Conservation (phyloP, 2,329 filamentous ascomycete genomes). For the Alternaria solani region DNA sequence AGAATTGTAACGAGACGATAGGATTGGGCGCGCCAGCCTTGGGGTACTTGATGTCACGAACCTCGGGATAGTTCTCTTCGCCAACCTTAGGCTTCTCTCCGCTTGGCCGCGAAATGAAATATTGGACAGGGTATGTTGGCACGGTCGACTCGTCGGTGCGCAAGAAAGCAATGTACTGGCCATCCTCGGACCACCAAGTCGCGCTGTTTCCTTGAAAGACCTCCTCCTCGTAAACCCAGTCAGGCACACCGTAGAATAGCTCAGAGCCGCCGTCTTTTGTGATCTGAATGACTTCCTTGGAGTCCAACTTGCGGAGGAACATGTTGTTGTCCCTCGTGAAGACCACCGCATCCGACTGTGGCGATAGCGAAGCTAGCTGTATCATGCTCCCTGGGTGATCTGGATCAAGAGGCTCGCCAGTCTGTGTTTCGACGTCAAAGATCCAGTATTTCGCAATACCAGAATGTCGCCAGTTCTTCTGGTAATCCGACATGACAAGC, state of each 20-base stretch:
- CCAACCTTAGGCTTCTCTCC: constrained; percentile 72
- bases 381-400: constrained; percentile 69
- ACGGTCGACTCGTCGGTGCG: constrained; percentile 93
- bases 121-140: constrained; percentile 90
- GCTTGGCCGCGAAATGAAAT: constrained; percentile 87
- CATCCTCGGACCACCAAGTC: constrained; percentile 95
- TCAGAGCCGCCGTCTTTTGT: constrained; percentile 87
- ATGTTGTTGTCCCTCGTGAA: constrained; percentile 93
- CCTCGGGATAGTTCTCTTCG: constrained; percentile 89
- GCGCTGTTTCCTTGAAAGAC: constrained; percentile 81
- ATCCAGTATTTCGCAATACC: constrained; percentile 89
- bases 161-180: constrained; percentile 88
- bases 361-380: constrained; percentile 90
- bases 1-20: constrained; percentile 85
- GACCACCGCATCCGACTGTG: constrained; percentile 83
- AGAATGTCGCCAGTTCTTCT: constrained; percentile 90
- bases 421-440: constrained; percentile 84
- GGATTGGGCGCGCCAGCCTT: constrained; percentile 96
- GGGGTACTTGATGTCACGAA: constrained; percentile 93
- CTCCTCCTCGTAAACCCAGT: constrained; percentile 96
- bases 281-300: constrained; percentile 71
- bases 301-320: constrained; percentile 74
- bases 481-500: constrained; percentile 74
- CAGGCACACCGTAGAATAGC: constrained; percentile 93
- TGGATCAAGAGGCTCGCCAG: constrained; percentile 78